Evolutionary conservation across 768 basidiomycete species (phyloP), one percentile per base, ranked within the genome.

Genomic region (Psilocybe subaeruginosa): DNA sequence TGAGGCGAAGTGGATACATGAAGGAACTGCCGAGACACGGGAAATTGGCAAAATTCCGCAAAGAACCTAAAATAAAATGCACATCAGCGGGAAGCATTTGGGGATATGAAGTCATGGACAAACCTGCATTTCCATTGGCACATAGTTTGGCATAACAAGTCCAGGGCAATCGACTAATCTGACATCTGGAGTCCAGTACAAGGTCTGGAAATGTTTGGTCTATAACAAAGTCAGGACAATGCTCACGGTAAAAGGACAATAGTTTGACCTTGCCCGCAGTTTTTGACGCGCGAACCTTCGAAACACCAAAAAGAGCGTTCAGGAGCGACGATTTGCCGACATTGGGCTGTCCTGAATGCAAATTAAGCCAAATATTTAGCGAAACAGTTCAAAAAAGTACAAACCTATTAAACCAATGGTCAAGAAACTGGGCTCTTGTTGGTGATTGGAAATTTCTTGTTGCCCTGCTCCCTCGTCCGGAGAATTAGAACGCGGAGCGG

Each of bases 191-290:
- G 92, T 94, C 89, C 90, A 93, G 73, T 90, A 97, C 46, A 97
- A 82, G 0, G 96, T 98, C 72, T 98, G 94, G 70, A 95, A 94
- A 71, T 97, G 95, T 75, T 97, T 97, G 3, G 95, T 97, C 93
- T 91, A 64, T n/a, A 17, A 27, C 37, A 12, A 31, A 2, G n/a
- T 31, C 23, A 41, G 39, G 33, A 54, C n/a, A 17, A 16, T 47
- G 12, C 2, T 54, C 17, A 53, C 11, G 6, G 2, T 29, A 37
- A 30, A 23, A 23, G 17, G 31, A 43, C 17, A 45, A 27, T 6
- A 7, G 31, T 14, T 67, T 53, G 46, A 90, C 92, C 81, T 95
- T 96, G 54, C 94, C 94, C 0, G 94, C 93, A 0, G 91, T 95
- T 60, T 87, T 86, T 0, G 92, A 94, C 11, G 93, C 92, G 62